A percentile compares a stretch with the other conserved stretches of the same genome.
Conservation (phyloP, 2,329 filamentous ascomycete species). For the Ophiostoma sp. region DNA sequence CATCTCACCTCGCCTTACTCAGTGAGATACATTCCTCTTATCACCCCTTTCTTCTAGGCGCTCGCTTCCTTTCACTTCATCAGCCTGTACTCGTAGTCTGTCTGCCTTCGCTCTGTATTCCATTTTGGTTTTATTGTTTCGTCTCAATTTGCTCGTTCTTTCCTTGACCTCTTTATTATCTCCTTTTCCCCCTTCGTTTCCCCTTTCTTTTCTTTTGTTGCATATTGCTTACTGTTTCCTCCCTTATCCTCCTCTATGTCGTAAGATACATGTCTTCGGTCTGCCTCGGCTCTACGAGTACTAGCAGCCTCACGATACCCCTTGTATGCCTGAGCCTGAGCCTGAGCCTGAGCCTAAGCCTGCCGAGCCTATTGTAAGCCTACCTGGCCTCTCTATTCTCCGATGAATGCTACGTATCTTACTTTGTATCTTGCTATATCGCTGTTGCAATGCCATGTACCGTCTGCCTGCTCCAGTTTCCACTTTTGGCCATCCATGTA, state of each 20-base stretch:
- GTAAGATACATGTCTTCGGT: background rate
- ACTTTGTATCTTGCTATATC: background rate
- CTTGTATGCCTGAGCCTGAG: background rate
- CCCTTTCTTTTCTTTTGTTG: background rate
- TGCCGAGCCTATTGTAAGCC: background rate
- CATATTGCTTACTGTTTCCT: background rate
- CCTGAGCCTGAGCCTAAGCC: background rate
- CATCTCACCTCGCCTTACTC: background rate
- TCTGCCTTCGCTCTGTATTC: background rate
- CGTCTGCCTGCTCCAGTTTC: background rate
- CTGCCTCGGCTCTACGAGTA: too few species aligned
- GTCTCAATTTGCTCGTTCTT: background rate
- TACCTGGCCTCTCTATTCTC: background rate
- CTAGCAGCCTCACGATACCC: too few species aligned
- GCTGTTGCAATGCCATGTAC: background rate
- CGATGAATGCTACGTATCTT: conserved; percentile 4
- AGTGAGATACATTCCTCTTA: background rate
- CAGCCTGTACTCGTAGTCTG: background rate
- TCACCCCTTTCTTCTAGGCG: conserved; percentile 4
- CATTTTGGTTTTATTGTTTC: background rate
- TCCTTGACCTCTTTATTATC: background rate
- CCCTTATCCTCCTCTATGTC: background rate
- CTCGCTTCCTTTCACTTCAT: background rate
- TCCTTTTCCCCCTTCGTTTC: background rate
- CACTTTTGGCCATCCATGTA: background rate